These are phyloP conservation scores for Arthrobotrys megalospora DNA, from an alignment of 2,329 filamentous ascomycete species.

Conservation along the genomic window DNA sequence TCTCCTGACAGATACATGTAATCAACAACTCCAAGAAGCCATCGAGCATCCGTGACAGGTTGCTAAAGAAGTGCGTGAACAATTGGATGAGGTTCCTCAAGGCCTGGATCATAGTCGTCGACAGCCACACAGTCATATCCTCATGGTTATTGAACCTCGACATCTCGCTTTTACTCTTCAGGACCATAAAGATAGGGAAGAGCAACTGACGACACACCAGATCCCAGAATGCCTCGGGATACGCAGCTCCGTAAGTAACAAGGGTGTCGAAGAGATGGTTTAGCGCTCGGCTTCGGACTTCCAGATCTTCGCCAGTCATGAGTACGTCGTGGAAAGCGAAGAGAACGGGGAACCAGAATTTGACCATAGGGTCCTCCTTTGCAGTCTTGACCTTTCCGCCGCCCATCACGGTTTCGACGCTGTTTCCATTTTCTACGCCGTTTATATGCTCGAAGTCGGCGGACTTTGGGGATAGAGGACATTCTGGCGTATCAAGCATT, in stretches of 20 bases:
- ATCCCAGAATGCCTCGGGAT: constrained; percentile 96
- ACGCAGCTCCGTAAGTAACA: constrained; percentile 89
- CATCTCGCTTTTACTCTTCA: constrained; percentile 97
- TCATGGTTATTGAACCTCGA: constrained; percentile 95
- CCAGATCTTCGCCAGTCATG: constrained; percentile 98
- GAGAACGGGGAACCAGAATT: constrained; percentile 98
- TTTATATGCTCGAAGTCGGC: constrained; percentile 70
- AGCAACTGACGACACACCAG: constrained; percentile 96
- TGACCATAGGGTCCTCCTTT: constrained; percentile 83
- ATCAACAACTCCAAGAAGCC: constrained; percentile 95
- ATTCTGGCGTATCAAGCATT: constrained; percentile 96
- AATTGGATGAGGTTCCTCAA: constrained; percentile 98
- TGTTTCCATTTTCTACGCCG: constrained; percentile 63
- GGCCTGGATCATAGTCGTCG: constrained; percentile 99
- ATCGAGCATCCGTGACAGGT: constrained; percentile 97
- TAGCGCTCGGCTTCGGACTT: constrained; percentile 88
- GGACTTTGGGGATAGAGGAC: constrained; percentile 82
- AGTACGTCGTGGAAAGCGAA: constrained; percentile 99
- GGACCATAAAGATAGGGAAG: constrained; percentile 97
- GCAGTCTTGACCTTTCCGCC: constrained; percentile 69
- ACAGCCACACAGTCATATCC: constrained; percentile 97
- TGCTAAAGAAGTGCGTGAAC: constrained; percentile 98
- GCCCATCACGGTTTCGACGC: constrained; percentile 36
- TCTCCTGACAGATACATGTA: constrained; percentile 98
- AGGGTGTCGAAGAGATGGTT: constrained; percentile 98